These are phyloP conservation scores for Aaosphaeria arxii DNA, from an alignment of 2,329 filamentous ascomycete species.

Conservation along the genomic window DNA sequence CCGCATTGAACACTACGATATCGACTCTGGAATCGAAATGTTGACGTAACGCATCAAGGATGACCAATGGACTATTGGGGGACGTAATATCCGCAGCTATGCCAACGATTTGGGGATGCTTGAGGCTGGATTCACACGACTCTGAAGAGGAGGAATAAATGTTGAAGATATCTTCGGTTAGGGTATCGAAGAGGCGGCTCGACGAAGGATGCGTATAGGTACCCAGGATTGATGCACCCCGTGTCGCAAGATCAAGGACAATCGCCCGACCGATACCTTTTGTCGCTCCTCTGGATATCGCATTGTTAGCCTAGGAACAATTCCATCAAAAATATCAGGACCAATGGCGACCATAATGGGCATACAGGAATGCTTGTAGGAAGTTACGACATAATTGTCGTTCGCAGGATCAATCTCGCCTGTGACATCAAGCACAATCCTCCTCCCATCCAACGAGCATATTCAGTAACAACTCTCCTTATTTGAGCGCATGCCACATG, in stretches of 20 bases:
- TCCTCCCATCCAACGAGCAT: neutral
- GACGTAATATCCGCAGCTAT: slow-evolving; percentile 8
- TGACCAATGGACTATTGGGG: neutral
- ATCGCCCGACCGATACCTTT: slow-evolving; percentile 26
- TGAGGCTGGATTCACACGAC: neutral
- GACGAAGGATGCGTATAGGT: slow-evolving; percentile 17
- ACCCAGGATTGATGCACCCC: slow-evolving; percentile 20
- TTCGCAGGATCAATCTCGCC: neutral
- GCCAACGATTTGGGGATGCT: slow-evolving; percentile 6
- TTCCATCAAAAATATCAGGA: neutral
- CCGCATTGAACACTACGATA: slow-evolving; percentile 16
- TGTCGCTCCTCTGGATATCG: slow-evolving; percentile 15
- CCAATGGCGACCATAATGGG: neutral
- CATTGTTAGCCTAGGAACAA: too few species aligned
- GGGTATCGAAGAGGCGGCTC: slow-evolving; percentile 11
- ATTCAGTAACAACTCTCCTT: neutral
- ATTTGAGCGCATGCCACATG: too few species aligned
- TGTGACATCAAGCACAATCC: neutral
- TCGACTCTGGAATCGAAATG: slow-evolving; percentile 10
- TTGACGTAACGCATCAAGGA: slow-evolving; percentile 6
- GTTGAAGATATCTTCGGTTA: slow-evolving; percentile 6
- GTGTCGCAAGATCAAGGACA: slow-evolving; percentile 18
- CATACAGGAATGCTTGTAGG: neutral
- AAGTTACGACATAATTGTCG: neutral
- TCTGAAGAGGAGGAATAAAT: slow-evolving; percentile 7